phyloP scores from a whole-genome alignment of 257 asterid species.

The Salvia hispanica region DNA sequence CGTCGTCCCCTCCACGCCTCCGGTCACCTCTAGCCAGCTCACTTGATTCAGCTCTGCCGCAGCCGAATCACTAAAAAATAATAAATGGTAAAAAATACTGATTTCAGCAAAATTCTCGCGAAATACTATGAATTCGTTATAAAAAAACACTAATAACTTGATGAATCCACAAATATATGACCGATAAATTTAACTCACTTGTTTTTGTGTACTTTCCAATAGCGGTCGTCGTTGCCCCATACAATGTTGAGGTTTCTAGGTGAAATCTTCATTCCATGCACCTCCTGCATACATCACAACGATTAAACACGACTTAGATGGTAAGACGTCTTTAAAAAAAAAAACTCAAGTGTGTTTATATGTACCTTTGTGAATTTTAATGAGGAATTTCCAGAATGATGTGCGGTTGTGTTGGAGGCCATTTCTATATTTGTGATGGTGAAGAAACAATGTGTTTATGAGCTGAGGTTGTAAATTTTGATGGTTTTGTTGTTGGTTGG shows the following conservation, averaged over 20 bases:
- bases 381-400: conserved; percentile 35
- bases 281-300: no score
- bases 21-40: conserved; percentile 61
- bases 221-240: conserved; percentile 58
- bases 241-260: conserved; percentile 51
- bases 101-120: no score
- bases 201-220: conserved; percentile 38
- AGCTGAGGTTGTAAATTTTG: not conserved
- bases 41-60: conserved; percentile 45
- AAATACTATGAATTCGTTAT: no score
- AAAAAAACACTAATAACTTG: no score
- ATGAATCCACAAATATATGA: no score
- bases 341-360: not conserved
- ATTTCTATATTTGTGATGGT: conserved; percentile 16
- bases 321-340: no score
- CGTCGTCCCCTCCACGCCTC: conserved; percentile 16
- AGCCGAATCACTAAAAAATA: not conserved
- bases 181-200: no score
- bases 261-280: not conserved
- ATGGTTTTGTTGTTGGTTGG: no score
- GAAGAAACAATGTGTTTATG: not conserved
- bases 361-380: conserved; percentile 14
- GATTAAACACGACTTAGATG: no score
- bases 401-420: conserved; percentile 39
- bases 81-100: no score